phyloP scores from a whole-genome alignment of 2,329 filamentous ascomycete species.

The Xylaria sp. region DNA sequence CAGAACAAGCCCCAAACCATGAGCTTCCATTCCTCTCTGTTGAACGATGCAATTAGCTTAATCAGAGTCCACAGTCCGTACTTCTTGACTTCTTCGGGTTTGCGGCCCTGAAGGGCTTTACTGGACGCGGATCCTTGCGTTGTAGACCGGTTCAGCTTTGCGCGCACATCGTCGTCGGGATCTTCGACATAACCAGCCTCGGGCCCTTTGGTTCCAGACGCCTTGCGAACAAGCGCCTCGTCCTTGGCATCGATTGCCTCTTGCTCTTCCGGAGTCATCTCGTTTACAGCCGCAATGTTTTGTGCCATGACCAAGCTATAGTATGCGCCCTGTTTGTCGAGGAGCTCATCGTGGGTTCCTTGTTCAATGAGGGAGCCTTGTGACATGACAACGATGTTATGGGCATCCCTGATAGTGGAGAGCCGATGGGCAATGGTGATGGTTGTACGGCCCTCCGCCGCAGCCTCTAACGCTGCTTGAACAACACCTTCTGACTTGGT shows the following conservation, averaged over 20 bases:
- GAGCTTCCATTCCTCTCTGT: constrained; percentile 68
- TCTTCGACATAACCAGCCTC: constrained; percentile 51
- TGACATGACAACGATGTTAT: constrained; percentile 95
- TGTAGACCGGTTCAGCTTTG: constrained; percentile 57
- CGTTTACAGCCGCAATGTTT: constrained; percentile 68
- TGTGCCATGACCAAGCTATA: constrained; percentile 86
- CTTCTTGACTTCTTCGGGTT: constrained; percentile 52
- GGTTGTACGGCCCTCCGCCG: constrained; percentile 84
- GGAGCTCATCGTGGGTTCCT: constrained; percentile 80
- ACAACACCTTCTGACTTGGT: constrained; percentile 94
- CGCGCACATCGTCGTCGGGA: constrained; percentile 63
- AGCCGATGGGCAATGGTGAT: constrained; percentile 95
- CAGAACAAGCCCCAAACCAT: constrained; percentile 77
- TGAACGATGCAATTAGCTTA: constrained; percentile 80
- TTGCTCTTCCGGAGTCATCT: constrained; percentile 54
- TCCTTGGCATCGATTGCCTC: constrained; percentile 53
- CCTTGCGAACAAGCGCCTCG: constrained; percentile 53
- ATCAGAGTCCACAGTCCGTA: constrained; percentile 77
- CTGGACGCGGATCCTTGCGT: constrained; percentile 70
- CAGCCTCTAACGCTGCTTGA: constrained; percentile 86
- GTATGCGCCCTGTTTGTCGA: constrained; percentile 74
- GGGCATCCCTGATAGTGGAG: constrained; percentile 89
- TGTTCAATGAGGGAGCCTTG: constrained; percentile 88
- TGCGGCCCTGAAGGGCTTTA: constrained; percentile 62
- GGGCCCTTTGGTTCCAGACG: constrained; percentile 44